Percentiles rank a stretch among this genome's conserved stretches.
Conservation (phyloP, 202 grass and related monocot species). For the Setaria italica region DNA sequence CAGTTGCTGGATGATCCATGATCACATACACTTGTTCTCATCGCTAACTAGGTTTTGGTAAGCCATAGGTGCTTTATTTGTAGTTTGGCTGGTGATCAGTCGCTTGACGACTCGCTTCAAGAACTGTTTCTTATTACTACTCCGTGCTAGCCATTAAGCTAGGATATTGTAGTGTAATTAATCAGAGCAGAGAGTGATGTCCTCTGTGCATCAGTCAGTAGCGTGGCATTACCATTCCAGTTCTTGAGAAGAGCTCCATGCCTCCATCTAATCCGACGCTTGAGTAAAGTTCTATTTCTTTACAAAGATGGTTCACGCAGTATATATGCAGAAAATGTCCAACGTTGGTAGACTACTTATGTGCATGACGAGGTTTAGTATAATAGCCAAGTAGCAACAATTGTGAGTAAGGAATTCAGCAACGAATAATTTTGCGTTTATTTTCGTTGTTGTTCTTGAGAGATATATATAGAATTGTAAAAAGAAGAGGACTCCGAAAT, state of each 20-base stretch:
- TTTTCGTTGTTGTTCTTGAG: neutral
- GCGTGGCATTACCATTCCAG: neutral
- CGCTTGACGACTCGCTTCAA: too few species aligned
- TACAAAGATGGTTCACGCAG: neutral
- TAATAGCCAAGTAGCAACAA: neutral
- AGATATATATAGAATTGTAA: neutral
- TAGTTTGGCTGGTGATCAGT: neutral
- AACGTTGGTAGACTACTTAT: neutral
- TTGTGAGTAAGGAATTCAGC: neutral
- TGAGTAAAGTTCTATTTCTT: neutral
- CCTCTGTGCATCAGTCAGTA: neutral
- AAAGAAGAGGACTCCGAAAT: neutral
- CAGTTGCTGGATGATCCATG: neutral
- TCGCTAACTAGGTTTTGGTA: neutral
- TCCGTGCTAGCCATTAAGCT: neutral
- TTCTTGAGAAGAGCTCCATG: neutral
- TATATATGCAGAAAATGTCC: neutral
- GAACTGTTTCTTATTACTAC: neutral
- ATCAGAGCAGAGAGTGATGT: neutral
- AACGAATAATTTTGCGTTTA: neutral
- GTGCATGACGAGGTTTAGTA: neutral
- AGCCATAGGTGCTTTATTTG: neutral
- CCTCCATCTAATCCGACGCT: neutral
- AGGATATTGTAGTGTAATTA: conserved; percentile 22
- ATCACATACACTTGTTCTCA: neutral